These are phyloP conservation scores for Vitellaria paradoxa DNA, from an alignment of 179 eudicot genomes.

Conservation along the genomic window DNA sequence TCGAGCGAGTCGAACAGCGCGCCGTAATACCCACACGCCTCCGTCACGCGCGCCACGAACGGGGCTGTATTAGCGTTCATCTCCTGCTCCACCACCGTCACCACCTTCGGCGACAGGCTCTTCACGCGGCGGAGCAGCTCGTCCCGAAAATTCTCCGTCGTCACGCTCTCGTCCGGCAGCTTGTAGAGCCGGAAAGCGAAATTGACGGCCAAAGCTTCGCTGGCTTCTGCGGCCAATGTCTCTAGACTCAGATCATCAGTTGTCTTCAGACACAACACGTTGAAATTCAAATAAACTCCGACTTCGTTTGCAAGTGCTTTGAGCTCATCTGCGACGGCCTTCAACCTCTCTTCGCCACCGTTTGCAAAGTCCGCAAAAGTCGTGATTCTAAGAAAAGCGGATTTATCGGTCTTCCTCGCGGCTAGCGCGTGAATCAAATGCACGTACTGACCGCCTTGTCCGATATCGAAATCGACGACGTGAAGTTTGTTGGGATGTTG, in stretches of 20 bases:
- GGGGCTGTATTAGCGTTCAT: slow-evolving; percentile 80
- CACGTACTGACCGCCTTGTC: slow-evolving; percentile 64
- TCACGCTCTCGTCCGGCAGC: slow-evolving; percentile 91
- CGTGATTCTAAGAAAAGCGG: slow-evolving; percentile 37
- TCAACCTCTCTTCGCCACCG: slow-evolving; percentile 29
- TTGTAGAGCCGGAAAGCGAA: slow-evolving; percentile 58
- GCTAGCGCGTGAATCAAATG: slow-evolving; percentile 66
- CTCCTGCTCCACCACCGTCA: slow-evolving; percentile 89
- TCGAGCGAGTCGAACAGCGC: slow-evolving; percentile 78
- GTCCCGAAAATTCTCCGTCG: slow-evolving; percentile 83
- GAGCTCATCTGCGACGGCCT: slow-evolving; percentile 37
- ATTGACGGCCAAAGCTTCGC: slow-evolving; percentile 73
- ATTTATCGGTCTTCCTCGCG: not conserved
- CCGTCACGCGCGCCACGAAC: slow-evolving; percentile 63
- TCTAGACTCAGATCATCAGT: slow-evolving; percentile 50
- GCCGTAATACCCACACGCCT: slow-evolving; percentile 53
- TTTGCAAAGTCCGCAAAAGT: slow-evolving; percentile 37
- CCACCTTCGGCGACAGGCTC: slow-evolving; percentile 61
- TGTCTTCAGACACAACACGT: slow-evolving; percentile 23
- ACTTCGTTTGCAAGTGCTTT: slow-evolving; percentile 31
- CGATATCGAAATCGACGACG: slow-evolving; percentile 76
- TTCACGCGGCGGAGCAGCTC: slow-evolving; percentile 80
- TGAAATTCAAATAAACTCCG: slow-evolving; percentile 44
- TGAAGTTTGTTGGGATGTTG: slow-evolving; percentile 42
- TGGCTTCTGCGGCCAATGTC: slow-evolving; percentile 42